Evolutionary conservation across 2,329 filamentous ascomycete species (phyloP), one percentile per base, ranked within the genome.

Genomic region (Fusarium cicatricum): DNA sequence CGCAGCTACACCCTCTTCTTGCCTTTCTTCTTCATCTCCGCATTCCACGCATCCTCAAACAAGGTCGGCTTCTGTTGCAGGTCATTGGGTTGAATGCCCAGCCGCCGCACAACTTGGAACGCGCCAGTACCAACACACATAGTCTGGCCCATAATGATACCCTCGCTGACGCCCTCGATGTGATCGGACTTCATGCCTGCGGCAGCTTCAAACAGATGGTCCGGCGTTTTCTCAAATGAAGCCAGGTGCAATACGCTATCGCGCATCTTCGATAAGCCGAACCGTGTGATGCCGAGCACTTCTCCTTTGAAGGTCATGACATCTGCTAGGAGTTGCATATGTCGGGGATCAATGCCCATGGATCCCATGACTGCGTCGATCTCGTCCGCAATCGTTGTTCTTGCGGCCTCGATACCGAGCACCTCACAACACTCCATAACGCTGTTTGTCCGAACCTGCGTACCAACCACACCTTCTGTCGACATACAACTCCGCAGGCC

Each of bases 231-330:
- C 77, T 99, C 95, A 71, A 99, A 99, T 15, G 90, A 94, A 0
- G 95, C 95, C 11, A 99, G 83, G 75, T 99, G 95, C 51, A 99
- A 80, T 11, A 98, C 95, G 14, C 86, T 91, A 74, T 99, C 95
- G 44, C 95, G 84, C 90, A 97, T 98, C 81, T 98, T 98, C 52
- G 92, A 90, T 19, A 99, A 82, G 44, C 95, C 95, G 75, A 98
- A 98, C 26, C 95, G 89, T 3, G 95, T 99, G 72, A 99, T 99
- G 45, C 95, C 95, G n/a, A 97, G 84, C 0, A 99, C 91, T 66
- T 98, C 94, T 43, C 95, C 95, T 79, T 97, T 98, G 83, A 94
- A 98, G 1, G 95, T 98, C 95, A 99, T 99, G 48, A 97, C 93
- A 70, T 99, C 95, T 10, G 95, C 94, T 2, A 99, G 85, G 15